Evolutionary conservation across 2,329 filamentous ascomycete species (phyloP).

Genomic region (Hirsutella minnesotensis): DNA sequence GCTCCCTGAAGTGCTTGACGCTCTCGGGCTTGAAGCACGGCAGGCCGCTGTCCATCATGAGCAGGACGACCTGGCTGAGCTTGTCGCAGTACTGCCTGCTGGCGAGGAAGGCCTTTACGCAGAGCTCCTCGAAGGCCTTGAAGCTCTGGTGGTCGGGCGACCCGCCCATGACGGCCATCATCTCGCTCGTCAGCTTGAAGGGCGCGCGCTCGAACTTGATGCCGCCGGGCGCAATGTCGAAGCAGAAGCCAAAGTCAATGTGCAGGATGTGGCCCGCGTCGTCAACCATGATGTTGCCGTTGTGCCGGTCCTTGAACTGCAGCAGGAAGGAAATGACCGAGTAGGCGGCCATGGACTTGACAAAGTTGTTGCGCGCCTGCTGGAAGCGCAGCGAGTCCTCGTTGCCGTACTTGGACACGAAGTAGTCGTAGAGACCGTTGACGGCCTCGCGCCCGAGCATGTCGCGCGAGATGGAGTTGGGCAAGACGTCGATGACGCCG

Average conservation of each 20-base stretch:
- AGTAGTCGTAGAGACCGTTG: conserved; percentile 97
- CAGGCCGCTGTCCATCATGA: conserved; percentile 93
- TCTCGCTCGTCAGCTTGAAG: conserved; percentile 95
- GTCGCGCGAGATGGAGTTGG: conserved; percentile 94
- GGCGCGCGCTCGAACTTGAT: conserved; percentile 96
- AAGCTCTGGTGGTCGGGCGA: conserved; percentile 75
- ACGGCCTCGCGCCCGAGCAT: conserved; percentile 98
- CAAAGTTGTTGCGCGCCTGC: conserved; percentile 89
- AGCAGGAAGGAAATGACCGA: conserved; percentile 92
- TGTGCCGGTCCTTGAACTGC: conserved; percentile 98
- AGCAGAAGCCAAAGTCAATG: conserved; percentile 99
- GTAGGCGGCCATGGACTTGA: conserved; percentile 98
- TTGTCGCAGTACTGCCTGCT: conserved; percentile 78
- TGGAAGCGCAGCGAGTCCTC: conserved; percentile 94
- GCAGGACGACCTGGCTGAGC: conserved; percentile 74
- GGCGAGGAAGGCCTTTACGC: conserved; percentile 88
- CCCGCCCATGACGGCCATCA: conserved; percentile 98
- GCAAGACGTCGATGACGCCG: conserved; percentile 94
- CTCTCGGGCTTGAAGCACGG: conserved; percentile 98
- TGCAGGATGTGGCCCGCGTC: conserved; percentile 94
- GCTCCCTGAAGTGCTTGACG: conserved; percentile 79
- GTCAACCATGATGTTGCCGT: conserved; percentile 99
- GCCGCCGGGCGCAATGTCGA: conserved; percentile 94
- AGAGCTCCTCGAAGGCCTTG: conserved; percentile 92
- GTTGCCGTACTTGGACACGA: conserved; percentile 91